Evolutionary conservation across 768 basidiomycete species (phyloP), one percentile per base, ranked within the genome.

Genomic region (Psilocybe cubensis): DNA sequence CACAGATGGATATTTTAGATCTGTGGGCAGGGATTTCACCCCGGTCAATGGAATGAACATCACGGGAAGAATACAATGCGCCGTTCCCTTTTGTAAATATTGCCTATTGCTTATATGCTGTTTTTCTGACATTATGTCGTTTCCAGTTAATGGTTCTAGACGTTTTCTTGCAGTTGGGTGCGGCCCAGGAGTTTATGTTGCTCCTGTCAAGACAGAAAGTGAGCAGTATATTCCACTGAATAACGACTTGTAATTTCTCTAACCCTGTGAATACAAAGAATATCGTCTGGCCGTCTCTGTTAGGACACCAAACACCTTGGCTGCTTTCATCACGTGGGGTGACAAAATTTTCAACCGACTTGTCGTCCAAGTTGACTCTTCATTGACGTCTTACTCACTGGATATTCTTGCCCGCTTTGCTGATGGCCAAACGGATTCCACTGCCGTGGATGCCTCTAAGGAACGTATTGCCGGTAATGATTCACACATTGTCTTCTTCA

Each of bases 101-200:
- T 1, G 25, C 17, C 29, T 43, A 18, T 47, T 20, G 6, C 12
- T 11, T 29, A 2, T 7, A 6, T 42, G 2, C 17, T 33, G 2
- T 17, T n/a, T 44, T 9, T 43, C 20, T 43, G 58, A n/a, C 54
- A 38, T 44, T 44, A 24, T 33, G 35, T 1, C n/a, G 35, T 38
- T 8, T 40, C 46, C 62, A 89, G 87, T 67, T 29, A 76, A 74
- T 27, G 78, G 76, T 0, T 79, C 79, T 7, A 82, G 79, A 61
- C 79, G 74, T 48, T 88, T 84, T 54, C 68, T 94, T 57, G 89
- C 81, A 10, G 82, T 89, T 1, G 86, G 83, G 11, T 89, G 87
- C 59, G 72, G 80, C 10, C 72, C 79, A n/a, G 92, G 92, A 2
- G 76, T 94, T n/a, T 92, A 84, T 64, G 80, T 85, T 31, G 83